Conservation (phyloP, 257 asterid genomes). For the Hygrophila difformis region DNA sequence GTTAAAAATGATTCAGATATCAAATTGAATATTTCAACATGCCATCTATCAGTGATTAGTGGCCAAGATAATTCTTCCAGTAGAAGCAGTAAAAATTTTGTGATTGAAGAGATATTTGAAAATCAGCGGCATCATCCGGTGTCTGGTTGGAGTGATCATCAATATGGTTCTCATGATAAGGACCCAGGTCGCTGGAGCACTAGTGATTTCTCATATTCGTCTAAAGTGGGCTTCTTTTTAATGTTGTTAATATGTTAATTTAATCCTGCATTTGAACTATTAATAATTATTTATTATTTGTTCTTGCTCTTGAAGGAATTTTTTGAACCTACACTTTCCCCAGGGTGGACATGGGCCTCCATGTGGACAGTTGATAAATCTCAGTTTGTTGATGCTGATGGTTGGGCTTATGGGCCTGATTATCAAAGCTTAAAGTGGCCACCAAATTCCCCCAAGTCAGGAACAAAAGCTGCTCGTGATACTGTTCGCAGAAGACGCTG, state of each 20-base stretch:
- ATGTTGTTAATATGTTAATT: constrained; percentile 8
- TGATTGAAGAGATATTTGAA: constrained; percentile 56
- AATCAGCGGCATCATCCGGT: constrained; percentile 45
- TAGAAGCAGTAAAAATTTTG: constrained; percentile 24
- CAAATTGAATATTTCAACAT: constrained; percentile 57
- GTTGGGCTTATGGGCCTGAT: constrained; percentile 69
- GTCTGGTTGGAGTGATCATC: constrained; percentile 46
- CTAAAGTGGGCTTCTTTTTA: constrained; percentile 30
- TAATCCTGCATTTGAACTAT: not conserved
- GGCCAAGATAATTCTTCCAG: constrained; percentile 32
- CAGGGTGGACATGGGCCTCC: constrained; percentile 68
- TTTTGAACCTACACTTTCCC: constrained; percentile 52
- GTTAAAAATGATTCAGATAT: constrained; percentile 82
- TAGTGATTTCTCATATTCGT: constrained; percentile 52
- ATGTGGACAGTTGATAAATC: constrained; percentile 58
- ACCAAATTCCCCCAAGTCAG: constrained; percentile 46
- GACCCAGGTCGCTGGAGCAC: constrained; percentile 52
- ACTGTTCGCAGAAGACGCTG: constrained; percentile 59
- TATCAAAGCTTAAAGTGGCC: constrained; percentile 53
- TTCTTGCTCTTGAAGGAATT: constrained; percentile 31
- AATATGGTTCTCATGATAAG: constrained; percentile 25
- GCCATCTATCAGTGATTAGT: constrained; percentile 30
- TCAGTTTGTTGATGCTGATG: constrained; percentile 52
- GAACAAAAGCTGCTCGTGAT: constrained; percentile 40
- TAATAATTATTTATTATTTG: not conserved